Evolutionary conservation across 192 early-diverging fungal genomes (phyloP).

Genomic region (Umbelopsis vinacea): DNA sequence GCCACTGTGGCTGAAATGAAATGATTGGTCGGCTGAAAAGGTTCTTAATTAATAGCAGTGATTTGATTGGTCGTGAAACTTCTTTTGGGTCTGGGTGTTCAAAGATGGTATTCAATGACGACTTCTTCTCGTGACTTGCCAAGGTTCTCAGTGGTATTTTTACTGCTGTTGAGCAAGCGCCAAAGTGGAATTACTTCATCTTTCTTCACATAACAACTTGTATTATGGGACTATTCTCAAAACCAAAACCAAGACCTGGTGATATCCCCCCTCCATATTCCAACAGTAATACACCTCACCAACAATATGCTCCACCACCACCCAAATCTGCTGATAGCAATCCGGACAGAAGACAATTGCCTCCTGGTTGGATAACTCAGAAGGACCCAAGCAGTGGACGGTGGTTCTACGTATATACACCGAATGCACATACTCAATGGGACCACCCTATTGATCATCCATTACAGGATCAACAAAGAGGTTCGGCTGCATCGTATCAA

Average conservation of each 20-base stretch:
- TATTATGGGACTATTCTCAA: constrained; percentile 12
- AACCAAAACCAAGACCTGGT: neutral
- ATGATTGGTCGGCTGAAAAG: too few species aligned
- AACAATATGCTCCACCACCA: constrained; percentile 26
- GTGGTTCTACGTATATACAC: constrained; percentile 44
- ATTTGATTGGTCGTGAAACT: too few species aligned
- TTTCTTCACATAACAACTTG: neutral
- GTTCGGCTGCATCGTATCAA: constrained; percentile 1
- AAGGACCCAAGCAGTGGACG: constrained; percentile 28
- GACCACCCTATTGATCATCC: constrained; percentile 39
- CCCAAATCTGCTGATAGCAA: constrained; percentile 17
- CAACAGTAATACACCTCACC: neutral
- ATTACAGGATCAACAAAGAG: constrained; percentile 4
- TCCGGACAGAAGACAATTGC: constrained; percentile 31
- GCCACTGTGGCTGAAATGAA: too few species aligned
- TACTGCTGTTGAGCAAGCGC: too few species aligned
- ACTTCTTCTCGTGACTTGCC: too few species aligned
- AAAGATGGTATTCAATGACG: too few species aligned
- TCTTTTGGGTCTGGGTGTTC: too few species aligned
- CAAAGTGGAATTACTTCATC: too few species aligned
- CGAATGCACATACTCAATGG: constrained; percentile 40
- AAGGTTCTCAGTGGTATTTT: too few species aligned
- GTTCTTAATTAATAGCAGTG: too few species aligned
- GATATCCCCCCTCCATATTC: constrained; percentile 10
- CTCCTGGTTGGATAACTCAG: constrained; percentile 41